These are phyloP conservation scores for Suillus subalutaceus DNA, from an alignment of 768 basidiomycete species.

Conservation along the genomic window DNA sequence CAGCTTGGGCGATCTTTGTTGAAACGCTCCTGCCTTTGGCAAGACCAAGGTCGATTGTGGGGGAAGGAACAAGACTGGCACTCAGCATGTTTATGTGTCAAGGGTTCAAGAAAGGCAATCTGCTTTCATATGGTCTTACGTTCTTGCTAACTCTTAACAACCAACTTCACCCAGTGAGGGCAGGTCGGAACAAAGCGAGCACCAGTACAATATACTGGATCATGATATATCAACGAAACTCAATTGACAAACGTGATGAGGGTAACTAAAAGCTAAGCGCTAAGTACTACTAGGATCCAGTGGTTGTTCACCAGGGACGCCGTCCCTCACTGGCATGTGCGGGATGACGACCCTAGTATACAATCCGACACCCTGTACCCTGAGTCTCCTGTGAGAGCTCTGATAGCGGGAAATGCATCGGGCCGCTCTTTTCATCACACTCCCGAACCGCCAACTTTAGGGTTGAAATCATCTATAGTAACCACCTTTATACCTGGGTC, in stretches of 20 bases:
- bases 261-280: not conserved
- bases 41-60: conserved; percentile 25
- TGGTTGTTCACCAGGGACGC: conserved; percentile 4
- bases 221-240: not conserved
- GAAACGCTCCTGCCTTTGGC: conserved; percentile 16
- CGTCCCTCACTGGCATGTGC: not conserved
- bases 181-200: not conserved
- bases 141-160: not conserved
- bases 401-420: no score
- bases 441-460: conserved; percentile 54
- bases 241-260: not conserved
- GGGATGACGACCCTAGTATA: conserved; percentile 58
- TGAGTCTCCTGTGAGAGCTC: no score
- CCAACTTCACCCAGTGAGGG: not conserved
- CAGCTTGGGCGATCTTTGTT: conserved; percentile 5
- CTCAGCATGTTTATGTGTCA: conserved; percentile 1
- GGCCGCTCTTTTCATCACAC: no score
- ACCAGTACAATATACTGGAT: not conserved
- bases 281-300: not conserved
- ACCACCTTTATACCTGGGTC: conserved; percentile 56
- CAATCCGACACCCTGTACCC: conserved; percentile 55
- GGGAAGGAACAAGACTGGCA: conserved; percentile 24
- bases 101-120: not conserved
- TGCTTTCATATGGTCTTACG: not conserved
- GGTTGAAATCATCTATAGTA: conserved; percentile 32